Percentiles rank a stretch among this genome's conserved stretches.
These are phyloP conservation scores for Arthrobotrys entomopaga DNA, from an alignment of 2,329 filamentous ascomycete genomes.

Conservation along the genomic window DNA sequence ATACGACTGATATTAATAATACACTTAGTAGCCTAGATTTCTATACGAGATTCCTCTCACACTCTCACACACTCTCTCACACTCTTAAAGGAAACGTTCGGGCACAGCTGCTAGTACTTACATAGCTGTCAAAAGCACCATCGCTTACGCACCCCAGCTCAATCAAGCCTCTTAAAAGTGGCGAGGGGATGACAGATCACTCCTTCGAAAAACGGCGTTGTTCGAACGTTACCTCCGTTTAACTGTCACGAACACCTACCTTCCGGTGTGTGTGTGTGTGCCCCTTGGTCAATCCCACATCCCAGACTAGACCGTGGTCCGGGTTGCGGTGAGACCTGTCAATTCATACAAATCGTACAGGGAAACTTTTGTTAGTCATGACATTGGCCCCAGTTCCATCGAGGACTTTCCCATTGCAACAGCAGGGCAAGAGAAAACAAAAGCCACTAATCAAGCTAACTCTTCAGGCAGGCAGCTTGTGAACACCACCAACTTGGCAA, in stretches of 20 bases:
- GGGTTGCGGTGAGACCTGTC: slow-evolving; percentile 53
- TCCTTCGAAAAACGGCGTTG: slow-evolving; percentile 25
- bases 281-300: slow-evolving; percentile 23
- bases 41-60: slow-evolving; percentile 53
- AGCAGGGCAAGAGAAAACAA: not conserved
- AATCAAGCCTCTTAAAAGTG: slow-evolving; percentile 34
- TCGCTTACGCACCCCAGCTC: slow-evolving; percentile 15
- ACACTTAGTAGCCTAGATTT: slow-evolving; percentile 30
- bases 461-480: slow-evolving; percentile 28
- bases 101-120: slow-evolving; percentile 35
- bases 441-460: not conserved
- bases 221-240: slow-evolving; percentile 12
- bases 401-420: not conserved
- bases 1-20: slow-evolving; percentile 1
- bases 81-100: not conserved
- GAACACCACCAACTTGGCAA: slow-evolving; percentile 14
- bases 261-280: slow-evolving; percentile 22
- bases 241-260: slow-evolving; percentile 35
- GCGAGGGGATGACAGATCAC: slow-evolving; percentile 21
- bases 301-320: slow-evolving; percentile 44
- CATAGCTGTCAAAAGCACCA: not conserved
- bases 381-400: slow-evolving; percentile 15
- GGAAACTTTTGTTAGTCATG: slow-evolving; percentile 20
- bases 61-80: slow-evolving; percentile 2
- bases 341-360: slow-evolving; percentile 12